These are phyloP conservation scores for Dioscorea zingiberensis DNA, from an alignment of 106 monocot species.

Conservation along the genomic window DNA sequence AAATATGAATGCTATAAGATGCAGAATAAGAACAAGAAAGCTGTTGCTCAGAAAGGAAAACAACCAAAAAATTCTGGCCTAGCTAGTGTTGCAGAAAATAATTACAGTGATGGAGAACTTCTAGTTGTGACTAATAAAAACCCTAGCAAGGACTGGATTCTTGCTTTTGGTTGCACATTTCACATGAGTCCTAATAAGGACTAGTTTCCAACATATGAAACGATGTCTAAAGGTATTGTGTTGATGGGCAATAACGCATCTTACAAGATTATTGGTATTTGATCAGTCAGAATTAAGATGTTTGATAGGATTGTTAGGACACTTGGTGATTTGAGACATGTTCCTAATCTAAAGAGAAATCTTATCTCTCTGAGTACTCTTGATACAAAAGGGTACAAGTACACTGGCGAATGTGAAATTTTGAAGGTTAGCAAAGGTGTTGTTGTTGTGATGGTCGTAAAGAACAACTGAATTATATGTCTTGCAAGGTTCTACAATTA, in stretches of 20 bases:
- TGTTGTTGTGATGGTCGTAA: neutral
- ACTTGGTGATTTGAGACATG: neutral
- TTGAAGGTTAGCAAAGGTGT: neutral
- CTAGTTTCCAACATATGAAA: slow-evolving; percentile 4
- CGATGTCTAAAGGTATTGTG: neutral
- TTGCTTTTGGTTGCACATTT: neutral
- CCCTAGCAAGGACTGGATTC: slow-evolving; percentile 7
- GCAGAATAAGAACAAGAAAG: no score
- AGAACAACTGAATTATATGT: neutral
- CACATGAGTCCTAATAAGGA: slow-evolving; percentile 11
- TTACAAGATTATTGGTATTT: neutral
- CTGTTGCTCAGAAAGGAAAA: no score
- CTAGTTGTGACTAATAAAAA: no score
- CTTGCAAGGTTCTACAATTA: neutral
- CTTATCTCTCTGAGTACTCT: slow-evolving; percentile 10
- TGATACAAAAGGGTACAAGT: slow-evolving; percentile 3
- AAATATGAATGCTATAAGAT: no score
- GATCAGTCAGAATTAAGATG: slow-evolving; percentile 6
- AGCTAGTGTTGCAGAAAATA: no score
- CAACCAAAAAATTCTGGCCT: no score
- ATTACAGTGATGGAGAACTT: no score
- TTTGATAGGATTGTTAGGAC: slow-evolving; percentile 3
- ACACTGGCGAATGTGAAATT: slow-evolving; percentile 2
- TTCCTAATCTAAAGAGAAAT: neutral
- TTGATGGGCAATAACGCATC: slow-evolving; percentile 6